Conservation (phyloP, 306 rosid genomes). For the Adenanthera pavonina region DNA sequence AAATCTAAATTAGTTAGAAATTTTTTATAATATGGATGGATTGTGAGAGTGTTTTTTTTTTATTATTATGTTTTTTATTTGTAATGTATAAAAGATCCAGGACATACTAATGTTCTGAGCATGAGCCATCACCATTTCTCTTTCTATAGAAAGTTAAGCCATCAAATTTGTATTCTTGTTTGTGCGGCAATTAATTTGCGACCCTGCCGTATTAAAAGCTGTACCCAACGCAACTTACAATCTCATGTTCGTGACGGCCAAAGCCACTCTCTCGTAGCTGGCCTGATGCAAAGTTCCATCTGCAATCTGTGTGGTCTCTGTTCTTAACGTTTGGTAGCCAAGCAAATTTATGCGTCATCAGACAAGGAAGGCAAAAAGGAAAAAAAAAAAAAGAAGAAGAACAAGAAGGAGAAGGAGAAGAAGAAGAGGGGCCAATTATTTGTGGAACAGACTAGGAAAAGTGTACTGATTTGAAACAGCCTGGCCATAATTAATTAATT, state of each 20-base stretch:
- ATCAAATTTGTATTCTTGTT: too few relatives aligned
- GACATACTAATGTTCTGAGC: too few relatives aligned
- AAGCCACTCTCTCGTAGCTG: slow-evolving; percentile 20
- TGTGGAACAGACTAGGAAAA: neutral
- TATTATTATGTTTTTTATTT: neutral
- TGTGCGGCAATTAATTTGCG: neutral
- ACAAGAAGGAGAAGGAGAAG: neutral
- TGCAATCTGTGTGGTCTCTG: neutral
- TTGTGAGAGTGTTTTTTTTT: too few relatives aligned
- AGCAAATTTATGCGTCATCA: slow-evolving; percentile 4
- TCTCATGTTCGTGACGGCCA: slow-evolving; percentile 16
- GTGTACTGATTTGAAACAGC: slow-evolving; percentile 24
- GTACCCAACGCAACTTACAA: neutral
- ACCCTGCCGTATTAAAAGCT: slow-evolving; percentile 19
- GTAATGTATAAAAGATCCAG: neutral
- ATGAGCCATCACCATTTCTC: neutral
- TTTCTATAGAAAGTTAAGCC: neutral
- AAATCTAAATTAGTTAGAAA: too few relatives aligned
- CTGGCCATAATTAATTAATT: slow-evolving; percentile 17
- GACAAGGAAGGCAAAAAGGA: neutral
- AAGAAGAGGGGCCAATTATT: neutral
- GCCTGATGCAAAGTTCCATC: slow-evolving; percentile 13
- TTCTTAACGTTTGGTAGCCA: neutral
- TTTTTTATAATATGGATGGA: too few relatives aligned
- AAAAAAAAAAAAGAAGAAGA: neutral